phyloP scores from a whole-genome alignment of 371 early-diverging fungal species.

The Mortierella sp. region DNA sequence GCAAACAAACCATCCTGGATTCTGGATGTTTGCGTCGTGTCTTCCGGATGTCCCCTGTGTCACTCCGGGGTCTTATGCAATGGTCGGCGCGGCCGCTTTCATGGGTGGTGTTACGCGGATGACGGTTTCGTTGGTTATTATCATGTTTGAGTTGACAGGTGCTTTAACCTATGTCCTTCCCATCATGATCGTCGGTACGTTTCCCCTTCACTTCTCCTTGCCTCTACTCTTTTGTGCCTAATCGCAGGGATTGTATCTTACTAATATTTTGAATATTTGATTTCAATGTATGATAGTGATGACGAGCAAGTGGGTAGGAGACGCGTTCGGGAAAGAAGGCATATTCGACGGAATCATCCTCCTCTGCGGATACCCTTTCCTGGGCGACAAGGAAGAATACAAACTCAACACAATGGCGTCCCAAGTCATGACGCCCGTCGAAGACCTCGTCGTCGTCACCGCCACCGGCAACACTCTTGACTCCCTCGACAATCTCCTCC shows the following conservation, averaged over 20 bases:
- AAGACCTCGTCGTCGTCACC: constrained; percentile 69
- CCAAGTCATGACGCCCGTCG: constrained; percentile 70
- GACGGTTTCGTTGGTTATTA: constrained; percentile 93
- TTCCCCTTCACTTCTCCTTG: background rate
- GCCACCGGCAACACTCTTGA: constrained; percentile 66
- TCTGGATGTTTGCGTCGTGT: constrained; percentile 77
- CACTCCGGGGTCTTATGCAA: constrained; percentile 94
- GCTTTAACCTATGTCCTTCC: constrained; percentile 88
- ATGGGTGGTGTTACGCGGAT: constrained; percentile 95
- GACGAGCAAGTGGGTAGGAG: constrained; percentile 91
- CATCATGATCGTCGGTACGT: constrained; percentile 87
- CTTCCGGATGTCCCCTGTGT: constrained; percentile 76
- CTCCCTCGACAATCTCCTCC: constrained; percentile 65
- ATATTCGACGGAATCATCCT: constrained; percentile 90
- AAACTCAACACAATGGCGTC: constrained; percentile 72
- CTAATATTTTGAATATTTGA: background rate
- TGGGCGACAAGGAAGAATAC: constrained; percentile 87
- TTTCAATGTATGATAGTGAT: constrained; percentile 47
- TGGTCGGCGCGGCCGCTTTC: constrained; percentile 95
- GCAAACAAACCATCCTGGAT: constrained; percentile 68
- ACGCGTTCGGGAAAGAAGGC: constrained; percentile 81
- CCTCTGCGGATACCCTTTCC: constrained; percentile 85
- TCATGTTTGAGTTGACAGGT: constrained; percentile 96
- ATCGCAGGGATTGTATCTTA: background rate
- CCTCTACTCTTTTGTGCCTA: background rate